These are phyloP conservation scores for Amphirosellinia nigrospora DNA, from an alignment of 495 filamentous ascomycete genomes.

Conservation along the genomic window DNA sequence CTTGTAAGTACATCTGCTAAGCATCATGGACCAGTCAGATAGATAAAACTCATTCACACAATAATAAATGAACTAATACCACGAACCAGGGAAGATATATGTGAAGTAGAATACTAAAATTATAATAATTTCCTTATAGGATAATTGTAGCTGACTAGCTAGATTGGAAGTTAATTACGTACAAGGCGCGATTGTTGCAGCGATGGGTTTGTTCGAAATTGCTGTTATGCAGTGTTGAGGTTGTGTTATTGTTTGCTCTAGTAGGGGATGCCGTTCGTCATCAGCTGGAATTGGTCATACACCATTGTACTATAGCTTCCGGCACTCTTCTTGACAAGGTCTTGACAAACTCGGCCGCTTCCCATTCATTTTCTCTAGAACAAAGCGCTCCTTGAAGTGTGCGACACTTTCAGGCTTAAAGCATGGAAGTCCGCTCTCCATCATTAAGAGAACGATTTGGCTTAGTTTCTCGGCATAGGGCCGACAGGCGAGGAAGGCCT, in stretches of 20 bases:
- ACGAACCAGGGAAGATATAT: neutral
- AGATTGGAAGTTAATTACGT: neutral
- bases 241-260: constrained; percentile 29
- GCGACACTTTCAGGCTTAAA: constrained; percentile 97
- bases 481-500: constrained; percentile 91
- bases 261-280: constrained; percentile 98
- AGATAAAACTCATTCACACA: neutral
- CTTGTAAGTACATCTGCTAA: neutral
- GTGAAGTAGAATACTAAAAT: neutral
- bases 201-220: neutral
- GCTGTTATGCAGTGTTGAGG: neutral
- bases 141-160: neutral
- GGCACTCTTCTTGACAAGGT: constrained; percentile 85
- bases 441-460: constrained; percentile 91
- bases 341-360: constrained; percentile 95
- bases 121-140: neutral
- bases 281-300: constrained; percentile 95
- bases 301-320: constrained; percentile 85
- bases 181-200: neutral
- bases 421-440: constrained; percentile 94
- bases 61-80: neutral
- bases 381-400: constrained; percentile 92
- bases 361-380: constrained; percentile 90
- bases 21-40: neutral
- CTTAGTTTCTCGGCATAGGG: constrained; percentile 84